A percentile compares a stretch with the other conserved stretches of the same genome.
Evolutionary conservation across 371 early-diverging fungal species (phyloP).

Genomic region (Entomophthora muscae): DNA sequence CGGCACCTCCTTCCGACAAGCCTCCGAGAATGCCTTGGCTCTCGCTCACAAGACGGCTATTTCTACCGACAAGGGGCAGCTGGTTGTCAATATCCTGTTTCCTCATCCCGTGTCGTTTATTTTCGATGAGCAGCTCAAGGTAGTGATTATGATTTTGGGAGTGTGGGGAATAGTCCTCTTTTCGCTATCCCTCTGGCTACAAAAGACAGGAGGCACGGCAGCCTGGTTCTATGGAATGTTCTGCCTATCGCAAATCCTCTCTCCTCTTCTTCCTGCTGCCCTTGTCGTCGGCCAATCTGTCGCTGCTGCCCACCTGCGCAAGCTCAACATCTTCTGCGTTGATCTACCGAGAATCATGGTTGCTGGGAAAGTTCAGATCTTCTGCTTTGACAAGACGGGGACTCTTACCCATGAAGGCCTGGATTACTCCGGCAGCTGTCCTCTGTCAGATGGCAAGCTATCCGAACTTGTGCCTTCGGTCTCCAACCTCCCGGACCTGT

Average conservation of each 20-base stretch:
- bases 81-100: conserved; percentile 61
- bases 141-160: conserved; percentile 35
- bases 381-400: conserved; percentile 85
- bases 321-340: conserved; percentile 43
- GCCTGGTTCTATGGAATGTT: conserved; percentile 53
- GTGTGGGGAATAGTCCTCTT: conserved; percentile 38
- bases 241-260: conserved; percentile 48
- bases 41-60: conserved; percentile 60
- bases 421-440: conserved; percentile 4
- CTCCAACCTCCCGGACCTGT: not conserved
- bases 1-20: conserved; percentile 24
- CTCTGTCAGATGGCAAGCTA: not conserved
- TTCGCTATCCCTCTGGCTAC: conserved; percentile 33
- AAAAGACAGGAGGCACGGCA: conserved; percentile 25
- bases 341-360: conserved; percentile 58
- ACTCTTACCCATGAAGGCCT: conserved; percentile 35
- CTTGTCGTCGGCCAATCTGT: conserved; percentile 77
- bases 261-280: conserved; percentile 49
- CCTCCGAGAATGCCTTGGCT: conserved; percentile 16
- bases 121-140: conserved; percentile 49
- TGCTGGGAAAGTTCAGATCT: conserved; percentile 50
- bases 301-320: conserved; percentile 45
- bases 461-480: not conserved
- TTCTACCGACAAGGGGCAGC: conserved; percentile 55
- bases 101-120: conserved; percentile 49